These are phyloP conservation scores for Salisapilia sapeloensis DNA, from an alignment of 352 stramenopile species.

Conservation along the genomic window DNA sequence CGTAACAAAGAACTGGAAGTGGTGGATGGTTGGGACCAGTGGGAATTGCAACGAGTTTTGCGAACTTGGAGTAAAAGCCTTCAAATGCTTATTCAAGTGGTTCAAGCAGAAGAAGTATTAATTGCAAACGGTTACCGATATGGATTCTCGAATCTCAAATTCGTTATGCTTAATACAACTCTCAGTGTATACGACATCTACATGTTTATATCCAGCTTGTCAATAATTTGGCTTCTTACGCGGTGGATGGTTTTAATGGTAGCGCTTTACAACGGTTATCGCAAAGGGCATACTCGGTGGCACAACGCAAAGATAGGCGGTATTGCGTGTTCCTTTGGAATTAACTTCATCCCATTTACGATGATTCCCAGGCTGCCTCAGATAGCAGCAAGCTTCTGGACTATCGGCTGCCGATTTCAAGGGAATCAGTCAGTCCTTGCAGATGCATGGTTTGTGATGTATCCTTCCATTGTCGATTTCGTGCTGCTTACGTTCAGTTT, in stretches of 20 bases:
- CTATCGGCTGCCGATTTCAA: slow-evolving; percentile 19
- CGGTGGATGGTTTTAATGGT: slow-evolving; percentile 19
- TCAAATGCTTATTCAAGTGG: slow-evolving; percentile 8
- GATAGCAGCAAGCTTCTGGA: slow-evolving; percentile 19
- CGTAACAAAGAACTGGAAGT: not conserved
- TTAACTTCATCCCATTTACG: slow-evolving; percentile 23
- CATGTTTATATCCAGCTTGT: slow-evolving; percentile 15
- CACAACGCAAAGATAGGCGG: slow-evolving; percentile 16
- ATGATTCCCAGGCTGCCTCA: slow-evolving; percentile 20
- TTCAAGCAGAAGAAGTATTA: slow-evolving; percentile 9
- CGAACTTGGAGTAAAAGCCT: not conserved
- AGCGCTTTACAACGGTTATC: slow-evolving; percentile 15
- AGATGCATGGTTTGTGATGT: slow-evolving; percentile 30
- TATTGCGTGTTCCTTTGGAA: slow-evolving; percentile 13
- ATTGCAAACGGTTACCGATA: slow-evolving; percentile 3
- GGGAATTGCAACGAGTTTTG: slow-evolving; percentile 4
- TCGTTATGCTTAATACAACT: no score
- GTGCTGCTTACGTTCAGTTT: slow-evolving; percentile 21
- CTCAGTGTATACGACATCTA: slow-evolving; percentile 14
- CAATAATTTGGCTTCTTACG: slow-evolving; percentile 9
- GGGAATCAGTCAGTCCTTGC: slow-evolving; percentile 19
- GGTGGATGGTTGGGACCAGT: slow-evolving; percentile 3
- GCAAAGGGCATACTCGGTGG: slow-evolving; percentile 5
- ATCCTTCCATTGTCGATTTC: slow-evolving; percentile 16
- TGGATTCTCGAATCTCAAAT: slow-evolving; percentile 4